These are phyloP conservation scores for Yamadazyma triangularis DNA, from an alignment of 1,139 yeast genomes.

Conservation along the genomic window DNA sequence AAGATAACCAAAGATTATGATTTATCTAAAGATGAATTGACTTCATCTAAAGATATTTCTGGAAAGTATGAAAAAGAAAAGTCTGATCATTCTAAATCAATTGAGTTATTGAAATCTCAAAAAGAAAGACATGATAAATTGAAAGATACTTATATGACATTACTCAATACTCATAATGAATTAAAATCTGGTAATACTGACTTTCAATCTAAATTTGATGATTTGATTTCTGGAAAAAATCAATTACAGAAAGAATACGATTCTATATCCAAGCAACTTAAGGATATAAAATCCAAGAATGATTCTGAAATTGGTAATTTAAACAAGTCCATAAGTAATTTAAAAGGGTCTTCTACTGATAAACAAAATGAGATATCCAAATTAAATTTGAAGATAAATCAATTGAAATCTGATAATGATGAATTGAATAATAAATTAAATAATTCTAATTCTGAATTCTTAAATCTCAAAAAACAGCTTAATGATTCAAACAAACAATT, in stretches of 20 bases:
- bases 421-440: constrained; percentile 4
- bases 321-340: constrained; percentile 6
- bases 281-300: constrained; percentile 4
- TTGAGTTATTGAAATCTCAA: constrained; percentile 13
- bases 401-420: constrained; percentile 11
- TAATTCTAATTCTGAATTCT: constrained; percentile 6
- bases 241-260: constrained; percentile 8
- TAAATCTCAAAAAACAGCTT: constrained; percentile 8
- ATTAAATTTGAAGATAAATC: constrained; percentile 8
- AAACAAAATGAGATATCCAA: constrained; percentile 10
- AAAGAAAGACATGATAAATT: constrained; percentile 7
- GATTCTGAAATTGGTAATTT: constrained; percentile 7
- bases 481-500: constrained; percentile 4
- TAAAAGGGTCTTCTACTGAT: constrained; percentile 5
- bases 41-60: constrained; percentile 3
- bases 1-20: constrained; percentile 16
- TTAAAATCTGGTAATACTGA: constrained; percentile 4
- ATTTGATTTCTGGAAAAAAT: constrained; percentile 4
- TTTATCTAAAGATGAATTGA: constrained; percentile 5
- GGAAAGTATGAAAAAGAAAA: constrained; percentile 12
- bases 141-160: constrained; percentile 6
- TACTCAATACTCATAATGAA: constrained; percentile 16
- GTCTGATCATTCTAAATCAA: constrained; percentile 14
- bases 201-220: constrained; percentile 6
- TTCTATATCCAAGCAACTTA: constrained; percentile 3